Conservation (phyloP, 2,329 filamentous ascomycete genomes). For the Penicillium sp. region DNA sequence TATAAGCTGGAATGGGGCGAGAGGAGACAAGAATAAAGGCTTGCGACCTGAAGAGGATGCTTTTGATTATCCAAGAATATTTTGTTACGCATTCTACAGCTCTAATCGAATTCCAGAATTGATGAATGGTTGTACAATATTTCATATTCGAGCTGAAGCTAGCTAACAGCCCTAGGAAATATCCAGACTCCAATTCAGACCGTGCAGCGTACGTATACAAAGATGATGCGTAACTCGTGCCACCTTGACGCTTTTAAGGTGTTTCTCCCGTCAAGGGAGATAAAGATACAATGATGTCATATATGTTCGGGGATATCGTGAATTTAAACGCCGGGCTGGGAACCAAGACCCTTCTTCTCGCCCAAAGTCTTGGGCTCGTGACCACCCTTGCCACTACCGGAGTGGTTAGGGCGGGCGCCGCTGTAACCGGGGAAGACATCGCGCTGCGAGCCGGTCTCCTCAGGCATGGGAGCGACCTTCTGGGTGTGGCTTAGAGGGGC, state of each 20-base stretch:
- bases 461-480: conserved; percentile 38
- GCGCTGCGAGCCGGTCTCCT: conserved; percentile 30
- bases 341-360: conserved; percentile 36
- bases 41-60: no score
- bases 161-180: neutral
- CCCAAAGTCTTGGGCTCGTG: conserved; percentile 37
- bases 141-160: neutral
- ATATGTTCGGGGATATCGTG: neutral
- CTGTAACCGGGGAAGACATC: conserved; percentile 27
- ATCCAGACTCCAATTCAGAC: conserved; percentile 6
- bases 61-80: no score
- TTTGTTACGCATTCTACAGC: no score
- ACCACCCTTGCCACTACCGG: conserved; percentile 40
- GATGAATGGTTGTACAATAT: neutral
- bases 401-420: conserved; percentile 19
- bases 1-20: no score
- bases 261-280: conserved; percentile 1
- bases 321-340: conserved; percentile 11
- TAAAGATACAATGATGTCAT: neutral
- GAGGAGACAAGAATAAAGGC: no score
- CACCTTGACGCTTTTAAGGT: neutral
- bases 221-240: conserved; percentile 11
- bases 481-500: conserved; percentile 32
- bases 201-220: conserved; percentile 1
- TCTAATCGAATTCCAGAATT: no score